Evolutionary conservation across 345 rosid species (phyloP).

Genomic region (Lumnitzera racemosa): DNA sequence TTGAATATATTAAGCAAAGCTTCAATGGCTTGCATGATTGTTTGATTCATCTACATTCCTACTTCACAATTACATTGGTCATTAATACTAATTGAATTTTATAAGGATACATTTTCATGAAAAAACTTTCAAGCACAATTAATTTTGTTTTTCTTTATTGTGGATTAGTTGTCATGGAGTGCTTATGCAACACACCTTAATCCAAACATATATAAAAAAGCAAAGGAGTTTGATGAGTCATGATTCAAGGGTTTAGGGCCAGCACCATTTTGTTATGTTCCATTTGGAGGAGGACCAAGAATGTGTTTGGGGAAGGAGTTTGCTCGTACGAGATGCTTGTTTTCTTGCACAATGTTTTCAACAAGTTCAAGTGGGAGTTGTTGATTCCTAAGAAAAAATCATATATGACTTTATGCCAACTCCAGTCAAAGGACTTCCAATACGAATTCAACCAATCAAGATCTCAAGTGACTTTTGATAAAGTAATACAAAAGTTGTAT

Average conservation of each 20-base stretch:
- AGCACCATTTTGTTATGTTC: constrained; percentile 10
- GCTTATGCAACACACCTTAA: constrained; percentile 1
- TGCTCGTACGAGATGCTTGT: constrained; percentile 10
- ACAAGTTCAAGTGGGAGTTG: constrained; percentile 7
- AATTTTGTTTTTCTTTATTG: background rate
- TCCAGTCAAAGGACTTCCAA: constrained; percentile 8
- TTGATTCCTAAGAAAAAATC: constrained; percentile 8
- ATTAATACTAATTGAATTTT: too few species aligned
- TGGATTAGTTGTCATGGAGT: constrained; percentile 6
- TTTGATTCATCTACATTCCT: too few species aligned
- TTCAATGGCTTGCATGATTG: too few species aligned
- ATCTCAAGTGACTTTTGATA: too few species aligned
- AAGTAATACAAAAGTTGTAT: too few species aligned
- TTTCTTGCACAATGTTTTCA: constrained; percentile 10
- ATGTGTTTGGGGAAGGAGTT: constrained; percentile 13
- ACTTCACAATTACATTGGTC: too few species aligned
- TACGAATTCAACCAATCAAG: constrained; percentile 6
- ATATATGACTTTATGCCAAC: constrained; percentile 5
- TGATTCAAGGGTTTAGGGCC: constrained; percentile 9
- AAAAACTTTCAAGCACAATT: background rate
- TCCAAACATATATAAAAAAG: background rate
- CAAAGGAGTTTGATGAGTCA: constrained; percentile 9
- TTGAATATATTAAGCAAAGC: too few species aligned
- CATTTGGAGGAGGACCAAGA: constrained; percentile 20
- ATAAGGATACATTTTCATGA: too few species aligned